Conservation (phyloP, 2,329 filamentous ascomycete species). For the Penicillium brevicompactum region DNA sequence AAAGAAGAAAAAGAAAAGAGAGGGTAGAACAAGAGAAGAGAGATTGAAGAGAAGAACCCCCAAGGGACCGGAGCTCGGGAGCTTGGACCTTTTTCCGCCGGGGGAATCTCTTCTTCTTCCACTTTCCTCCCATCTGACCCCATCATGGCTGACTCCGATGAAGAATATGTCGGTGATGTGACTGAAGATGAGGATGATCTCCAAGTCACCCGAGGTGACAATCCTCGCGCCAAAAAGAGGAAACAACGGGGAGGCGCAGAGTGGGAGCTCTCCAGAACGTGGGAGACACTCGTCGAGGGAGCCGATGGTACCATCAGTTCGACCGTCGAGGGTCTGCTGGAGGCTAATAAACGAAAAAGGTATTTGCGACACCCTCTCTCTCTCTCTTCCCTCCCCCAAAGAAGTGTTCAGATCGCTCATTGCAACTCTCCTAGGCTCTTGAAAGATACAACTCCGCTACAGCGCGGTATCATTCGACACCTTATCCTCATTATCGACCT, state of each 20-base stretch:
- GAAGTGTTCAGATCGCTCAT: conserved; percentile 1
- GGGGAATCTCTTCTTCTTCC: conserved; percentile 7
- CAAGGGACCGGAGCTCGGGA: conserved; percentile 25
- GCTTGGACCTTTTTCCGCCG: conserved; percentile 31
- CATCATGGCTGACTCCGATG: conserved; percentile 51
- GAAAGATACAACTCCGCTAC: conserved; percentile 91
- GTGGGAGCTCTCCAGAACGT: conserved; percentile 54
- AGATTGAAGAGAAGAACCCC: too few relatives aligned
- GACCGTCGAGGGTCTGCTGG: conserved; percentile 70
- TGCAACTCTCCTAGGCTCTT: conserved; percentile 61
- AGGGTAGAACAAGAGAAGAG: too few relatives aligned
- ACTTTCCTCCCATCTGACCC: not conserved
- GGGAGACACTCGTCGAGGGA: conserved; percentile 74
- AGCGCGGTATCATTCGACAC: conserved; percentile 97
- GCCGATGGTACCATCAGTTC: conserved; percentile 76
- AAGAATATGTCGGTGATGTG: conserved; percentile 55
- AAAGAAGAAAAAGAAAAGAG: not conserved
- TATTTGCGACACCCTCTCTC: conserved; percentile 32
- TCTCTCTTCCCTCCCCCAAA: too few relatives aligned
- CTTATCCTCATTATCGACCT: conserved; percentile 88
- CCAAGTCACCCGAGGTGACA: conserved; percentile 21
- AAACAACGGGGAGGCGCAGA: conserved; percentile 44
- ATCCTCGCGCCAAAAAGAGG: conserved; percentile 36
- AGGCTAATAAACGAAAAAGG: conserved; percentile 79
- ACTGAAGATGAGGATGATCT: conserved; percentile 48